Base-by-base conservation (phyloP, 2,329 filamentous ascomycete species). In the Arthrobotrys megalospora region DNA sequence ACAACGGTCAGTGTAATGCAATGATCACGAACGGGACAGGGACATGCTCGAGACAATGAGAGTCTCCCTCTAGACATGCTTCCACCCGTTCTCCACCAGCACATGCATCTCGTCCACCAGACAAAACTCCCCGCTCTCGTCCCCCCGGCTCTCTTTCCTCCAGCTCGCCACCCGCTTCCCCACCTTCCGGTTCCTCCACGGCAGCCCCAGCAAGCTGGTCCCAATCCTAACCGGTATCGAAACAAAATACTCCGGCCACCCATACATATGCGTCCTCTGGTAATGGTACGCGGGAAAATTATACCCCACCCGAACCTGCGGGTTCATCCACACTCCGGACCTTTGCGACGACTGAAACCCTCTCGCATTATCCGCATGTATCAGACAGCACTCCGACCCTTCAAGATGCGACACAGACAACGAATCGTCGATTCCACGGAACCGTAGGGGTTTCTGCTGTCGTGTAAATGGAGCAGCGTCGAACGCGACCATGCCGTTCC, bases 321-420 rank as follows among this genome's bases (percentile, higher is more conserved):
- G 90, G 82, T 93, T 93, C 45, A 93, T 82, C 83, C 87, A 93
- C 5, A 93, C 89, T 62, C 91, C 90, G 68, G 85, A 80, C 45
- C 55, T 64, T 32, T 62, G 36, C 21, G n/a, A 11, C n/a, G 64
- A 64, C 28, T 48, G 21, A 16, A 50, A 66, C 50, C 80, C 72
- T 14, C 87, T 87, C 0, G 88, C 88, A 81, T 93, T 93, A 81
- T 93, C 91, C 1, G 89, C 89, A 82, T 93, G 91, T 68, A 93
- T 90, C 65, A 94, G 88, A 83, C 92, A 94, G 85, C 92, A 94
- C 84, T 94, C 92, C 12, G 90, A 92, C n/a, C 87, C 92, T 83
- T 94, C 92, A 28, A 94, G 86, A 82, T 93, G 91, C 28, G 85
- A 82, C 6, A 83, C 82, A 1, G 89, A 89, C 0, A 95, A 87